Conservation (phyloP, 805 yeast genomes). For the Ogataea kodamae region DNA sequence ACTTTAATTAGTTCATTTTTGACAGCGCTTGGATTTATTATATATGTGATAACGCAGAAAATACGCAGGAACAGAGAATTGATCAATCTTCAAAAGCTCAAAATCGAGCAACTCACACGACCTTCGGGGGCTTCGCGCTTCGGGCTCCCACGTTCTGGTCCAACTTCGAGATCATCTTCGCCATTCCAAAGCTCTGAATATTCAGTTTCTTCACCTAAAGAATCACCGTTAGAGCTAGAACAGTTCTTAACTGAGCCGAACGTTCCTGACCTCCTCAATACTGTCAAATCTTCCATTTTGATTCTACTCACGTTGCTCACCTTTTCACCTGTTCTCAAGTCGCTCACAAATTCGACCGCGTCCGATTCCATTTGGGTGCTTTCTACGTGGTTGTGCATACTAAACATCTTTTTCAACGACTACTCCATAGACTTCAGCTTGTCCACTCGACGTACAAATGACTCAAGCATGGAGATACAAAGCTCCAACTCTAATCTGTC, state of each 20-base stretch:
- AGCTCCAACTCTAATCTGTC: constrained; percentile 53
- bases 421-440: constrained; percentile 50
- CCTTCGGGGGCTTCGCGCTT: constrained; percentile 18
- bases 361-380: constrained; percentile 95
- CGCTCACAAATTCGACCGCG: constrained; percentile 83
- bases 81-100: constrained; percentile 28
- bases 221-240: constrained; percentile 20
- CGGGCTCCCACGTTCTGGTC: constrained; percentile 19
- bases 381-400: constrained; percentile 70
- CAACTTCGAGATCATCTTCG: constrained; percentile 24
- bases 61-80: constrained; percentile 30
- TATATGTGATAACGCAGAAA: constrained; percentile 30
- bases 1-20: constrained; percentile 33
- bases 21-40: constrained; percentile 36
- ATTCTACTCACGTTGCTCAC: constrained; percentile 70
- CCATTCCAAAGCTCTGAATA: constrained; percentile 16
- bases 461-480: constrained; percentile 19
- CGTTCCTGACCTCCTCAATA: constrained; percentile 29
- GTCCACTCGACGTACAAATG: constrained; percentile 12
- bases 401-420: constrained; percentile 66
- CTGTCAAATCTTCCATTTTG: constrained; percentile 62
- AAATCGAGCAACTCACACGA: constrained; percentile 27
- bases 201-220: constrained; percentile 4
- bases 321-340: constrained; percentile 84
- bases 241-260: constrained; percentile 25